Evolutionary conservation across 1,284 basidiomycete species (phyloP).

Genomic region (Trametes pubescens): DNA sequence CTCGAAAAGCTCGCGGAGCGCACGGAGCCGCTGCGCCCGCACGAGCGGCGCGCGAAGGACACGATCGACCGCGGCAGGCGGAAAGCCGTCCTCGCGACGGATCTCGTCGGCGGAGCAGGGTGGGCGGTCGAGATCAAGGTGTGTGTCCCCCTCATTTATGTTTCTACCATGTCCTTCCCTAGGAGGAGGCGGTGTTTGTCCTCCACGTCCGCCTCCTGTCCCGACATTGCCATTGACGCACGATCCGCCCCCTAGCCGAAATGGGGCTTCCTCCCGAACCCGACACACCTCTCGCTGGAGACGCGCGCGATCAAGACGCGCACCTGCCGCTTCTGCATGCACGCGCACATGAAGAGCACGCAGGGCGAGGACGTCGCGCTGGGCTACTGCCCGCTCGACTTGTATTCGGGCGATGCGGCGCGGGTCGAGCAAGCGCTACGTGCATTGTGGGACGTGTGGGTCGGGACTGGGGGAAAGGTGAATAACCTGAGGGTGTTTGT

Average conservation of each 20-base stretch:
- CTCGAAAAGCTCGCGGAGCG: constrained; percentile 57
- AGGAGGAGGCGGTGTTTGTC: no score
- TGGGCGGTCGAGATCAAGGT: constrained; percentile 92
- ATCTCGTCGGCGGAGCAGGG: constrained; percentile 69
- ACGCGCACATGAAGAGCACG: constrained; percentile 64
- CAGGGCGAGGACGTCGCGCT: constrained; percentile 51
- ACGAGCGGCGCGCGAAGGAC: constrained; percentile 60
- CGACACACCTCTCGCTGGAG: constrained; percentile 62
- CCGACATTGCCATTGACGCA: neutral
- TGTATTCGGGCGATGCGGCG: constrained; percentile 74
- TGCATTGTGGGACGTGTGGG: constrained; percentile 80
- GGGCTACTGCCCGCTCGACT: constrained; percentile 86
- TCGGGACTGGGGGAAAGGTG: constrained; percentile 60
- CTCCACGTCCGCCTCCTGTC: neutral
- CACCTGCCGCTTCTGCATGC: constrained; percentile 91
- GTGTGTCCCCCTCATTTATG: constrained; percentile 42
- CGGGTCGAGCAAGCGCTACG: constrained; percentile 72
- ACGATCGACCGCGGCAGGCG: constrained; percentile 61
- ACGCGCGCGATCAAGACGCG: constrained; percentile 68
- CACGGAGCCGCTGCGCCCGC: constrained; percentile 62
- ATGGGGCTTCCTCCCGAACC: constrained; percentile 88
- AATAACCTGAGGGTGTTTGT: constrained; percentile 88
- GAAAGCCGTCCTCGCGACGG: constrained; percentile 75
- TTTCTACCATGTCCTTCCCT: neutral
- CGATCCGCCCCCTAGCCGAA: constrained; percentile 73